Conservation (phyloP, 176 grass and related monocot genomes). For the Pontederia paniculata region DNA sequence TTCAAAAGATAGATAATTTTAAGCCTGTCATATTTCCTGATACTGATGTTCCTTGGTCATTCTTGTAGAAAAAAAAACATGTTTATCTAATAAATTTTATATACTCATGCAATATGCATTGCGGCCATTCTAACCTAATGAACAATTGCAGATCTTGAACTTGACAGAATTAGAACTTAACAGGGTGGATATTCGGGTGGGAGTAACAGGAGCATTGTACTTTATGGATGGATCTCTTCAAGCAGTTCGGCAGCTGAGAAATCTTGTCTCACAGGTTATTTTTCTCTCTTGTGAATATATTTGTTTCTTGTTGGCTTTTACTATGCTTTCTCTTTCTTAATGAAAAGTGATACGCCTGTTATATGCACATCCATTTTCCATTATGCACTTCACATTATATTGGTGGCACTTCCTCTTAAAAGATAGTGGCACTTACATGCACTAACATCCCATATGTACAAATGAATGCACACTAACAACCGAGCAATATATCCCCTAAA, state of each 20-base stretch:
- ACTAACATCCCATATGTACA: too few species aligned
- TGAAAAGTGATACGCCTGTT: too few species aligned
- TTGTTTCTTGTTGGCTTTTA: constrained; percentile 10
- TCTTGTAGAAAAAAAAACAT: not conserved
- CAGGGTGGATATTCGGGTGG: constrained; percentile 85
- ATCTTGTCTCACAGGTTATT: constrained; percentile 88
- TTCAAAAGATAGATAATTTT: too few species aligned
- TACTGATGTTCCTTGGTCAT: constrained; percentile 16
- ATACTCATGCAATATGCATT: not conserved
- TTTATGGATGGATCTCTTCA: constrained; percentile 96
- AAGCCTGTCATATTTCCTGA: too few species aligned
- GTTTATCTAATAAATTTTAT: not conserved
- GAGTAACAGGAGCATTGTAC: constrained; percentile 76
- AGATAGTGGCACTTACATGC: too few species aligned
- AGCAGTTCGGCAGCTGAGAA: constrained; percentile 69
- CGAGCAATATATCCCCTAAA: too few species aligned
- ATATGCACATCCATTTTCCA: too few species aligned
- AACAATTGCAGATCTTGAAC: constrained; percentile 75
- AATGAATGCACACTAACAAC: too few species aligned
- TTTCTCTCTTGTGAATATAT: constrained; percentile 7
- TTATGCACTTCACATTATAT: too few species aligned
- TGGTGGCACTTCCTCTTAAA: too few species aligned
- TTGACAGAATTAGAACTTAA: constrained; percentile 98
- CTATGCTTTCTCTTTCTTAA: not conserved
- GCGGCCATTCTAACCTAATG: constrained; percentile 9